Evolutionary conservation across 768 basidiomycete species (phyloP), one percentile per base, ranked within the genome.

Genomic region (Termitomyces sp.): DNA sequence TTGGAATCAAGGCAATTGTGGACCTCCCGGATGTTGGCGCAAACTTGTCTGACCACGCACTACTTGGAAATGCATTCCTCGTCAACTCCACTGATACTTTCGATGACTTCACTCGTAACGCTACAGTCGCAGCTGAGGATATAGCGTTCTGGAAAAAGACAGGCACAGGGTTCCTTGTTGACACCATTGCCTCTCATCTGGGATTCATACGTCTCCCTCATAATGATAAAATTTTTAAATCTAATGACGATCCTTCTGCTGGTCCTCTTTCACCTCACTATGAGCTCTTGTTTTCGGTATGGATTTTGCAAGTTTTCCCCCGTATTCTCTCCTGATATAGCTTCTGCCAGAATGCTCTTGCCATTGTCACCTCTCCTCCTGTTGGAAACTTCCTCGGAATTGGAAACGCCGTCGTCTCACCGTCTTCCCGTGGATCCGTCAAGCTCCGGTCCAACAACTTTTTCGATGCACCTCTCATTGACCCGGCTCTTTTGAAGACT

Each of bases 1-100:
- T 71, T 4, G 68, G 67, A 11, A 55, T 71, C 44, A 53, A 58
- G 44, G 61, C 70, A 13, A 30, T 71, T 8, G 57, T 76, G 8
- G 37, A 74, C 55, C 61, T 72, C 15, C 74, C 74, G 1, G 67
- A 67, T 54, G 76, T 78, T 2, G 77, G 77, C 6, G 67, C 69
- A 54, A 75, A 78, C 55, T 59, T 77, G 2, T 66, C 69, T 3
- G 76, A 75, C 57, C 75, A 77, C 15, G 53, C 45, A 22, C 54
- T 55, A 9, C 54, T 55, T 16, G 54, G 54, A 13, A 45, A 45
- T 34, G 54, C 31, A 45, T 55, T 45, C 41, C 15, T 24, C 20
- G 42, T 55, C 20, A 55, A 55, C 22, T 55, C 54, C 4, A 55
- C 31, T 3, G 22, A 55, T 22, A 55, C 44, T 4, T 55, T 55